Base-by-base conservation (phyloP, 768 basidiomycete species). In the Auricularia cornea region DNA sequence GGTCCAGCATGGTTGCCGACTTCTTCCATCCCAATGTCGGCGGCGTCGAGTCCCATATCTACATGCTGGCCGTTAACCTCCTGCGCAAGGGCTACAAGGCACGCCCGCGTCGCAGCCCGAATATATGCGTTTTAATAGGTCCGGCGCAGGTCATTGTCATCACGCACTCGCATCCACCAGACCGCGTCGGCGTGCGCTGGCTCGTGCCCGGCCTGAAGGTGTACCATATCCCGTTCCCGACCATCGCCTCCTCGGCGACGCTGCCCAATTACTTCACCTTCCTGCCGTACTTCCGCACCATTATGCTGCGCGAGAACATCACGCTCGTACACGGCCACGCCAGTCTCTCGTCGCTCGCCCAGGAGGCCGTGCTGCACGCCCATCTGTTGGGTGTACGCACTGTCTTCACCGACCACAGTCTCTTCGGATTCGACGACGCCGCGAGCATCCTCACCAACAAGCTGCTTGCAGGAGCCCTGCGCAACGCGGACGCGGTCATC, bases 361-460 rank as follows among this genome's bases (percentile, higher is more conserved):
- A 97, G 68, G 97, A 99, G 75, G 94, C 84, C 26, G 89, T 99
- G 62, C 75, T 98, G 20, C 94, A 98, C 66, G 84, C 94, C 0
- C 90, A 94, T 67, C 77, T 92, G 23, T 82, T 98, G 77, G 89
- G 90, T 12, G 80, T 98, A 14, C 85, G 90, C 44, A 94, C 93
- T 0, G 90, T 98, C 11, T 96, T 98, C 72, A 98, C 97, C 0
- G 97, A 99, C 73, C 96, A 99, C 69, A 94, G 91, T 69, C 75
- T 99, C 30, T 98, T 98, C 68, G 96, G 94, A 1, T 94, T 99
- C 70, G 95, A 92, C 33, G 95, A 98, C 70, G 95, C 97, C 18
- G 95, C 94, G 1, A 94, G 95, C 68, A 96, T 99, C 44, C 78
- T 98, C 66, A 98, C 97, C 4, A 99, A 99, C 78, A 99, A 99